A percentile compares a stretch with the other conserved stretches of the same genome.
phyloP scores from a whole-genome alignment of 306 rosid genomes.

The Corylus americana region DNA sequence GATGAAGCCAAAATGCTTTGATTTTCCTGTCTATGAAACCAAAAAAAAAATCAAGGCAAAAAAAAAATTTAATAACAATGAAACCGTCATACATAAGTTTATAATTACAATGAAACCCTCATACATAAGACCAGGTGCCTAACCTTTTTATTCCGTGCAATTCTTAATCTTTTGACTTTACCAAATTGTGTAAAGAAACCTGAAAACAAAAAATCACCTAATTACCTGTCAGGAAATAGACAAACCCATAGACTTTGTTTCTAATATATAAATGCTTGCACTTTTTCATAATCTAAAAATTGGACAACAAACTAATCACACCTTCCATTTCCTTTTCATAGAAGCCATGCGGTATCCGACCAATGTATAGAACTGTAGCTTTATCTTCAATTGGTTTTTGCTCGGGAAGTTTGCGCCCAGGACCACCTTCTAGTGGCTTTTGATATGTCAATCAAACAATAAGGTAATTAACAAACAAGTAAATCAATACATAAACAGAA shows the following conservation, averaged over 20 bases:
- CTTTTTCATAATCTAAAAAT: not conserved
- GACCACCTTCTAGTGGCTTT: conserved; percentile 77
- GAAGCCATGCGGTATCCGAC: conserved; percentile 77
- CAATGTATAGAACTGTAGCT: conserved; percentile 56
- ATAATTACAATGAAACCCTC: not conserved
- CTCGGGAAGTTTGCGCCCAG: conserved; percentile 47
- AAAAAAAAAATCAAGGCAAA: conserved; percentile 3
- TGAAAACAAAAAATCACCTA: conserved; percentile 27
- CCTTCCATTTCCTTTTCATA: conserved; percentile 92
- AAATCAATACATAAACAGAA: not conserved
- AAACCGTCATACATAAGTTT: not conserved
- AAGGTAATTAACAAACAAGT: not conserved
- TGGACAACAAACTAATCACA: conserved; percentile 14
- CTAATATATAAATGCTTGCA: too few relatives aligned
- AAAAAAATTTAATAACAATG: not conserved
- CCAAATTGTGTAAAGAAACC: conserved; percentile 81
- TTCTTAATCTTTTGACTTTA: conserved; percentile 61
- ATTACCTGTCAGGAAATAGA: not conserved
- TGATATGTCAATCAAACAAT: not conserved
- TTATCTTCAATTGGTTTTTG: conserved; percentile 47
- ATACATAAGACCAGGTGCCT: conserved; percentile 7
- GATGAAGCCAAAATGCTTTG: conserved; percentile 81
- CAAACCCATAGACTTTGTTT: not conserved
- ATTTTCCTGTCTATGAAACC: conserved; percentile 63
- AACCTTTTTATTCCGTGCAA: conserved; percentile 78